These are phyloP conservation scores for Aristolochia californica DNA, from an alignment of 164 flowering plant genomes.

Conservation along the genomic window DNA sequence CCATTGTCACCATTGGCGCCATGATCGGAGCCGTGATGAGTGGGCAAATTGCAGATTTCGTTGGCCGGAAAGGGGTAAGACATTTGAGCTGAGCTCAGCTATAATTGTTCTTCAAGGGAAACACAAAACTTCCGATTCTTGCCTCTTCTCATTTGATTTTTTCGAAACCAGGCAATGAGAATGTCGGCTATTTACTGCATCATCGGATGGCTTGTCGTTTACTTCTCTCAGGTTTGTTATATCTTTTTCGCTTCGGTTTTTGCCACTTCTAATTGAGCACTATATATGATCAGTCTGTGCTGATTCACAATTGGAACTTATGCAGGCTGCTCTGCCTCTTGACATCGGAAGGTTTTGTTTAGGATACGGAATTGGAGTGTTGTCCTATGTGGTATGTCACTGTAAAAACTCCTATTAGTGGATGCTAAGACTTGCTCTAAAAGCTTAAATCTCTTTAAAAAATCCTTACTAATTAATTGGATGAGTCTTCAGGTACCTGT, in stretches of 20 bases:
- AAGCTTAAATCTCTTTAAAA: too few species aligned
- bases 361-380: constrained; percentile 48
- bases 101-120: too few species aligned
- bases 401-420: too few species aligned
- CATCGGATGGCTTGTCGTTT: constrained; percentile 41
- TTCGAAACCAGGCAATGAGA: constrained; percentile 36
- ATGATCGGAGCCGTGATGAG: constrained; percentile 53
- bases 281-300: not conserved
- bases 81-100: not conserved
- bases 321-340: constrained; percentile 40
- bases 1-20: constrained; percentile 52
- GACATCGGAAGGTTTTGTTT: constrained; percentile 44
- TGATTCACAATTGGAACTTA: not conserved
- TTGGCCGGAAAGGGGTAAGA: constrained; percentile 60
- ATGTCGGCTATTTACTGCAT: constrained; percentile 31
- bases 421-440: too few species aligned
- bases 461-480: constrained; percentile 1
- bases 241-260: not conserved
- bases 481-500: constrained; percentile 34
- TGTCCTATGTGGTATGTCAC: constrained; percentile 47
- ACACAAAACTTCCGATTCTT: not conserved
- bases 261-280: not conserved
- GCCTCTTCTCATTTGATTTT: not conserved
- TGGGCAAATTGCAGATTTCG: constrained; percentile 44
- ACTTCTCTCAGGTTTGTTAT: constrained; percentile 30